Conservation (phyloP, 441 rosid genomes). For the Rhodomyrtus psidioides region DNA sequence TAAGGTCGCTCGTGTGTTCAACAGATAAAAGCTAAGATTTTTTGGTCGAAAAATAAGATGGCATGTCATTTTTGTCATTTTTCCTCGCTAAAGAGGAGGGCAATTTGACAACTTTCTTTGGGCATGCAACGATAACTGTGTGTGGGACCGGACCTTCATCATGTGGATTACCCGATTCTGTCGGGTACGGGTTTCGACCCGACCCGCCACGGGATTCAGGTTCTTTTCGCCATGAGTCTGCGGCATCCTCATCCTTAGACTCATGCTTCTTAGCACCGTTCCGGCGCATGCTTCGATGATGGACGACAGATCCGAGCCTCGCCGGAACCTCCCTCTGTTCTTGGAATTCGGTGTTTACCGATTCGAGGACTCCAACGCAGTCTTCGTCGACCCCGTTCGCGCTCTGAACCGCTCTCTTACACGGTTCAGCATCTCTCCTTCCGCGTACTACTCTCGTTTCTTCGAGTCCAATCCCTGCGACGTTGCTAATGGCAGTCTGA, state of each 20-base stretch:
- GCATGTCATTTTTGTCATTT: not conserved
- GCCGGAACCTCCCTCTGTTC: constrained; percentile 27
- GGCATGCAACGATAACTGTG: not conserved
- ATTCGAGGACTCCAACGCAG: constrained; percentile 28
- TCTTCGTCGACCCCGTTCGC: constrained; percentile 74
- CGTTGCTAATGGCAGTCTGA: constrained; percentile 3
- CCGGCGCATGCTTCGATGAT: not conserved
- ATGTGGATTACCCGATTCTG: not conserved
- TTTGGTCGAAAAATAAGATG: too few relatives aligned
- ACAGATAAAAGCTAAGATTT: not conserved
- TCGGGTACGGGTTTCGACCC: not conserved
- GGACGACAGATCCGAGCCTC: not conserved
- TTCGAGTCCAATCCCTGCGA: constrained; percentile 26
- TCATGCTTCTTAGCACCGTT: not conserved
- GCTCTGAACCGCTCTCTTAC: constrained; percentile 50
- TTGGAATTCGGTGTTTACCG: constrained; percentile 48
- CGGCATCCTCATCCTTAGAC: not conserved
- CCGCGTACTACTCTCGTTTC: constrained; percentile 68
- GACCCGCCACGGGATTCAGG: not conserved
- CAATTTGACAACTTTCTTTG: not conserved
- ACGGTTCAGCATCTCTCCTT: constrained; percentile 49
- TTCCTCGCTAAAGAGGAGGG: not conserved
- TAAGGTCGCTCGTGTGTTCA: not conserved
- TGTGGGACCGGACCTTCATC: not conserved
- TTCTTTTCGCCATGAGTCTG: not conserved